Evolutionary conservation across 83 land plant species (phyloP), one percentile per base, ranked within the genome.

Genomic region (Thuja plicata): DNA sequence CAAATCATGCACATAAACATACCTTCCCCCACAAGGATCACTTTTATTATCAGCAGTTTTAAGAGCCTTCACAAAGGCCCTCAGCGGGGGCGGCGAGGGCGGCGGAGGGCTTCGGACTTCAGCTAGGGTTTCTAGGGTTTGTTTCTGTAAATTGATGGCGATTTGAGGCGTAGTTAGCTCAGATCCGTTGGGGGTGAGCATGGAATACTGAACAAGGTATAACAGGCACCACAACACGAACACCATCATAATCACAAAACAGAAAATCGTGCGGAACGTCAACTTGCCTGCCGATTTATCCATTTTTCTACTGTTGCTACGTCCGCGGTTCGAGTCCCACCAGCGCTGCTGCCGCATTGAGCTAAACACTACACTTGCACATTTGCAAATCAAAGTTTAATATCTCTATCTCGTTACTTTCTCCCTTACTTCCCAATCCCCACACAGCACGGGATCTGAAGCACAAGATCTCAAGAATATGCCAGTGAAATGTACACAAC

Each of bases 1-100:
- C 24, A 97, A 88, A n/a, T 87, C 41, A 43, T 96, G 94, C n/a
- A 97, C 70, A 90, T 90, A 97, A 52, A 97, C 88, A 88, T 94
- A 96, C 37, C 91, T 87, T 7, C 97, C 98, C 17, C 86, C 90
- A 66, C 97, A 96, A 0, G 87, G 90, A 81, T 94, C 95, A 45
- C 86, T 74, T 32, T 83, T 90, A 52, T 93, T 94, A 43, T 94
- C 95, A 2, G 87, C 83, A 0, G 94, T 92, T 71, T 90, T 88
- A 86, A 97, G 87, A 16, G 98, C 97, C 50, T 90, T 89, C 89
- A 90, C 86, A 77, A 96, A 96, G 0, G 93, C 88, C 40, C 66
- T 92, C 5, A 32, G 87, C 86, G 89, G 55, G 15, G 50, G 40
- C 83, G 40, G 87, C 86, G 89, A 45, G 15, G 50, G 40, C 83